Base-by-base conservation (phyloP, 2,329 filamentous ascomycete species). In the Stagonosporopsis chrysanthemi region DNA sequence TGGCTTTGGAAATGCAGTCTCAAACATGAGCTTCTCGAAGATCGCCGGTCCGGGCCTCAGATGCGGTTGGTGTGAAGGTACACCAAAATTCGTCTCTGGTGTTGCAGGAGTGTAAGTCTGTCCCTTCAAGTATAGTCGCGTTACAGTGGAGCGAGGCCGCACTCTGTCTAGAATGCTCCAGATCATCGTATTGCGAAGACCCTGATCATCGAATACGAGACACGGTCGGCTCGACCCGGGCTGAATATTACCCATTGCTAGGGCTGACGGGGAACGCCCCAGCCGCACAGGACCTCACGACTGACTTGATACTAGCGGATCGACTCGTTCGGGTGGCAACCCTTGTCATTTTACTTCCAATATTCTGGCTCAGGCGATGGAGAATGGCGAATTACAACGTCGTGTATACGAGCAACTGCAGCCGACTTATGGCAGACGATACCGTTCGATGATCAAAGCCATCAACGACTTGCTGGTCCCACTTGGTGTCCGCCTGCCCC, bases 11-110 rank as follows among this genome's bases (percentile, higher is more conserved):
- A 88, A 98, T 74, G 84, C 87, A 9, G 81, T 93, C 33, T 93
- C 90, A 68, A 98, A 98, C 73, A 92, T 90, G 22, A 92, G 89
- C 6, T 98, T 98, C 75, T 91, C 88, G 73, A 99, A 99, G 75
- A 87, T 98, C 35, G 84, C 87, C 26, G 92, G 87, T 0, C 92
- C 94, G 0, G 95, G 94, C 0, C 77, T 90, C 47, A 83, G 94
- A 12, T 93, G 90, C 0, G 94, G 94, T n/a, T 98, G 93, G 93
- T 85, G 88, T 1, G 92, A 97, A 73, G 89, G 84, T 0, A 88
- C 86, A 6, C 79, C 82, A 49, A 87, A 84, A 65, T 77, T 90
- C 54, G 82, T 83, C 4, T 82, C 82, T 67, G 85, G 83, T 12
- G 74, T 88, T n/a, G 83, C 81, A 38, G 83, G 88, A 76, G 80